Conservation (phyloP, 1,284 basidiomycete species). For the Trichosporon asahii region DNA sequence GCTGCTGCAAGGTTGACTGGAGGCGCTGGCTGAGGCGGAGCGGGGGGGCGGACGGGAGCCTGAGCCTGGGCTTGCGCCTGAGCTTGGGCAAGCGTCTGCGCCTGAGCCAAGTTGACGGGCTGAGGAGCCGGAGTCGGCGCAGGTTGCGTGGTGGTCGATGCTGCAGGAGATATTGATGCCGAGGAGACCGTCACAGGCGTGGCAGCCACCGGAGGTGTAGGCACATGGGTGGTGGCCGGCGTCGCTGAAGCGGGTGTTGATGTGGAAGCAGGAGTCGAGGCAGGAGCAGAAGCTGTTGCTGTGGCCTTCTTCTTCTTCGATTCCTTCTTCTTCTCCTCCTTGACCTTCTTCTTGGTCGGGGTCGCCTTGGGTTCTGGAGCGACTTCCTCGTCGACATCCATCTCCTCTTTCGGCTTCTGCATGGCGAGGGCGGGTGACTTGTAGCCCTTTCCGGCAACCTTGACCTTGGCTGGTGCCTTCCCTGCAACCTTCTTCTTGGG, state of each 20-base stretch:
- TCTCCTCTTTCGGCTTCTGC: constrained; percentile 23
- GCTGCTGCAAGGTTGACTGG: constrained; percentile 6
- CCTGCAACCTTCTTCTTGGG: constrained; percentile 9
- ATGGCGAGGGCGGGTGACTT: constrained; percentile 28
- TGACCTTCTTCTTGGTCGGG: constrained; percentile 22
- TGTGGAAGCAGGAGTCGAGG: background rate
- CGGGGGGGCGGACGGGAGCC: background rate
- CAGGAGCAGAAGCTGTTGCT: constrained; percentile 9
- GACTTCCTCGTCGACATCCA: constrained; percentile 23
- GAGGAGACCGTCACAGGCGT: background rate
- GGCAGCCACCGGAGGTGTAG: background rate
- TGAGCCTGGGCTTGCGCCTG: constrained; percentile 14
- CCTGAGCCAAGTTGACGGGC: constrained; percentile 16
- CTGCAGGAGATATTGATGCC: background rate
- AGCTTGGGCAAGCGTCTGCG: constrained; percentile 18
- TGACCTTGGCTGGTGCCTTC: constrained; percentile 18
- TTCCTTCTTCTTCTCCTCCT: constrained; percentile 26
- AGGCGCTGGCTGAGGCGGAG: background rate
- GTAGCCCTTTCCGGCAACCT: constrained; percentile 19
- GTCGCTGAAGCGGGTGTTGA: background rate
- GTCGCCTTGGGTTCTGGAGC: background rate
- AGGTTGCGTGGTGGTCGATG: background rate
- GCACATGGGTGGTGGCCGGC: background rate
- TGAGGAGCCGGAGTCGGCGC: background rate
- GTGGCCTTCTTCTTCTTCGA: constrained; percentile 29